These are phyloP conservation scores for Leishmania braziliensis DNA, from an alignment of 208 protist genomes.

Conservation along the genomic window DNA sequence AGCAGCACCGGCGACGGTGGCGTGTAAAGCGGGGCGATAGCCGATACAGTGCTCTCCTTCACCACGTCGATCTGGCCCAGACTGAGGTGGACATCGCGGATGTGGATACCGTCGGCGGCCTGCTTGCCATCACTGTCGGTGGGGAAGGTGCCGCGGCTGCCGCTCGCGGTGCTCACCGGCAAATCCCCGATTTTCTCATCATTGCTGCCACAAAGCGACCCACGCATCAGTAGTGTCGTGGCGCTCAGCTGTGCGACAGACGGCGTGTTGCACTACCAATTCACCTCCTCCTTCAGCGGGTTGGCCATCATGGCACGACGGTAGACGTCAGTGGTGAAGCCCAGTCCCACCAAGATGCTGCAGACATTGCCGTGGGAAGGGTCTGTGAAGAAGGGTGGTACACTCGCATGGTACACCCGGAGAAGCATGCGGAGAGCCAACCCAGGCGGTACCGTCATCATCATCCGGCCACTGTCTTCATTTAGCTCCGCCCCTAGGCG, in stretches of 20 bases:
- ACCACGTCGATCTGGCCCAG: slow-evolving; percentile 33
- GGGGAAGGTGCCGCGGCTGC: not conserved
- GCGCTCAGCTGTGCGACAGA: not conserved
- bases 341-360: slow-evolving; percentile 62
- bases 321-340: slow-evolving; percentile 61
- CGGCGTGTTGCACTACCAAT: not conserved
- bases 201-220: not conserved
- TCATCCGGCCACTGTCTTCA: slow-evolving; percentile 59
- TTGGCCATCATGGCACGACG: slow-evolving; percentile 72
- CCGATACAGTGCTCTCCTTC: slow-evolving; percentile 45
- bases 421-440: slow-evolving; percentile 75
- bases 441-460: slow-evolving; percentile 65
- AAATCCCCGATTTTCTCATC: not conserved
- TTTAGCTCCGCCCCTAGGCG: slow-evolving; percentile 27
- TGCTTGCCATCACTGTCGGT: slow-evolving; percentile 9
- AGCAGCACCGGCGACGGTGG: slow-evolving; percentile 33
- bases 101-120: not conserved
- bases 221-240: not conserved
- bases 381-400: slow-evolving; percentile 59
- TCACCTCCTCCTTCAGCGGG: slow-evolving; percentile 27
- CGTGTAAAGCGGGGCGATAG: slow-evolving; percentile 51
- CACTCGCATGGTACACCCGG: slow-evolving; percentile 59
- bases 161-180: not conserved
- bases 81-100: slow-evolving; percentile 21
- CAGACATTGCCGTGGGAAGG: slow-evolving; percentile 62